Evolutionary conservation across 192 early-diverging fungal species (phyloP).

Genomic region (Backusella tuberculispora): DNA sequence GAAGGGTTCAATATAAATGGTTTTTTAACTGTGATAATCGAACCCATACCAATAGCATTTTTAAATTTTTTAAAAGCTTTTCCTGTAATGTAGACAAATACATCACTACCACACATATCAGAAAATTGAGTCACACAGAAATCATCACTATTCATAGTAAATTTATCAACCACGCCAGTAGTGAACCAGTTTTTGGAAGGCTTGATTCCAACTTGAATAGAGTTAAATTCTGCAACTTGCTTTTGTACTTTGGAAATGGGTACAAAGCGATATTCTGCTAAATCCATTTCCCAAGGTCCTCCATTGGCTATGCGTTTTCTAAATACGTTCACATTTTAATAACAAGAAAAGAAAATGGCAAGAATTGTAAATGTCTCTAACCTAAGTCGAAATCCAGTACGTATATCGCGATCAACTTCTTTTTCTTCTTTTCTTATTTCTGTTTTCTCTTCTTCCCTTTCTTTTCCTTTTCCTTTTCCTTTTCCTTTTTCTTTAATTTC

Average conservation of each 20-base stretch:
- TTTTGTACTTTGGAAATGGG: neutral
- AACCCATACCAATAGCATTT: conserved; percentile 9
- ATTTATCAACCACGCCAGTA: conserved; percentile 19
- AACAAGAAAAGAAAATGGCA: neutral
- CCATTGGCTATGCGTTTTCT: neutral
- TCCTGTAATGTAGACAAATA: conserved; percentile 26
- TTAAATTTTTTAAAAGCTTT: conserved; percentile 10
- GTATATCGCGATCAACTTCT: neutral
- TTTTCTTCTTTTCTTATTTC: neutral
- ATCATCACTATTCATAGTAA: neutral
- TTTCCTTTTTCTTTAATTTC: neutral
- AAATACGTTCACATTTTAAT: neutral
- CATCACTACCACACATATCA: conserved; percentile 15
- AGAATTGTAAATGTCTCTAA: neutral
- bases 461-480: neutral
- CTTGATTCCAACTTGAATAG: conserved; percentile 26
- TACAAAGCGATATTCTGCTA: neutral
- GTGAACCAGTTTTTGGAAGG: conserved; percentile 28
- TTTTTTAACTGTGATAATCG: conserved; percentile 5
- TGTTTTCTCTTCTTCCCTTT: neutral
- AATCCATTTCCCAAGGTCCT: neutral
- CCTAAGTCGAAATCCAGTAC: neutral
- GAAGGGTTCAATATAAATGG: conserved; percentile 21
- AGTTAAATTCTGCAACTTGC: conserved; percentile 1
- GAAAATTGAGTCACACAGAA: conserved; percentile 17